Percentiles rank a stretch among this genome's conserved stretches.
These are phyloP conservation scores for Centaurea solstitialis DNA, from an alignment of 129 eudicot genomes.

Conservation along the genomic window DNA sequence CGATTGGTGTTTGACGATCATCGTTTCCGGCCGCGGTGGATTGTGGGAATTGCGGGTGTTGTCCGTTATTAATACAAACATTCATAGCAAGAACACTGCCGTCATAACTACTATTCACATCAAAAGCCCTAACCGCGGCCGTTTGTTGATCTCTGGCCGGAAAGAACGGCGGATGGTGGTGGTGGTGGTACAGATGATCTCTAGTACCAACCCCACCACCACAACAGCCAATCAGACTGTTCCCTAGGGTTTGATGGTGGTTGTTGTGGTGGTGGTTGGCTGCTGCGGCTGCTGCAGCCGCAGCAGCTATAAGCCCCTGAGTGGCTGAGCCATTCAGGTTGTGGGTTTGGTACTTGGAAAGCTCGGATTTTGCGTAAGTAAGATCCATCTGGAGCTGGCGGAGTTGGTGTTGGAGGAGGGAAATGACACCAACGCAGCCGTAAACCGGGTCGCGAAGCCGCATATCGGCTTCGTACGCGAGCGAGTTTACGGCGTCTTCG, in stretches of 20 bases:
- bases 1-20: conserved; percentile 56
- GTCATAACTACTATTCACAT: conserved; percentile 46
- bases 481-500: conserved; percentile 86
- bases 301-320: conserved; percentile 49
- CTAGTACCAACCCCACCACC: conserved; percentile 44
- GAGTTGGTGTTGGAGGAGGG: conserved; percentile 90
- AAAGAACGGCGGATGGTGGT: conserved; percentile 57
- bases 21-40: conserved; percentile 48
- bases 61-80: conserved; percentile 41
- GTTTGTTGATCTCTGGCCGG: conserved; percentile 47
- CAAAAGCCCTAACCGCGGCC: conserved; percentile 44
- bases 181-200: conserved; percentile 45
- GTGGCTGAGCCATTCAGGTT: conserved; percentile 28
- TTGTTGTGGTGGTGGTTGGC: conserved; percentile 47
- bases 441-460: conserved; percentile 88
- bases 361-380: conserved; percentile 75
- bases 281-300: conserved; percentile 50
- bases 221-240: conserved; percentile 34
- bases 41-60: conserved; percentile 57
- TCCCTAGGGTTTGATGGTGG: conserved; percentile 43
- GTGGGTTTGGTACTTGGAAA: conserved; percentile 74
- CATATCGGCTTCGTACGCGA: conserved; percentile 92
- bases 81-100: conserved; percentile 66
- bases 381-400: conserved; percentile 84
- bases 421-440: conserved; percentile 93